Evolutionary conservation across 495 filamentous ascomycete genomes (phyloP), one percentile per base, ranked within the genome.

Genomic region (Podospora sp.): DNA sequence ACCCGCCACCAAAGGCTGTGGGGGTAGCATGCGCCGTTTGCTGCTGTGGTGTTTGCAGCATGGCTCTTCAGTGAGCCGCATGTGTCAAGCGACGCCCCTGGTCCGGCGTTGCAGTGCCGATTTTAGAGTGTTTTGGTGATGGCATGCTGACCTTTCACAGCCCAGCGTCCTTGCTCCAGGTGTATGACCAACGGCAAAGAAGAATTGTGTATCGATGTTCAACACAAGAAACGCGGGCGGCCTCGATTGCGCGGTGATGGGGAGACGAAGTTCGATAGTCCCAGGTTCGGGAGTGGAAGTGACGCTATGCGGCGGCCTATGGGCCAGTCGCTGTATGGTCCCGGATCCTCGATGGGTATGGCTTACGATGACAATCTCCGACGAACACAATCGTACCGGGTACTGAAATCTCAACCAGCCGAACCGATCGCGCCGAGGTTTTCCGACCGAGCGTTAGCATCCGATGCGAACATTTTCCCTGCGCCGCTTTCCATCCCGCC

Each of bases 181-280:
- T 90, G 88, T 73, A 72, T 85, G 62, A 83, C 80, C 60, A 87
- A 85, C 75, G 85, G 86, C 62, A 89, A 89, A 69, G 79, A 97
- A 85, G 90, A 93, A 61, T 86, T 91, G n/a, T 98, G 94, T 71
- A 84, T 93, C 60, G 95, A 99, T 77, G 93, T 98, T 24, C 92
- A 94, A 71, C 94, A 98, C 79, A 99, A 97, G 80, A 98, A 97
- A 76, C 85, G 95, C 67, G 95, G 95, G 22, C 85, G 95, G 65
- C 95, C 95, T 71, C 90, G 95, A 60, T 83, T 99, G 72, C 90
- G 94, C 74, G 93, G 97, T 72, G 95, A 97, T 61, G 78, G 82
- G 68, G 81, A 87, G 68, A 72, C 80, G 26, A 83, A 85, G 68
- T 88, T 83, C 66, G 85, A 88, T 59, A 71, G 77, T 18, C 68